Evolutionary conservation across 1,139 yeast genomes (phyloP).

Genomic region (Taphrina pruni): DNA sequence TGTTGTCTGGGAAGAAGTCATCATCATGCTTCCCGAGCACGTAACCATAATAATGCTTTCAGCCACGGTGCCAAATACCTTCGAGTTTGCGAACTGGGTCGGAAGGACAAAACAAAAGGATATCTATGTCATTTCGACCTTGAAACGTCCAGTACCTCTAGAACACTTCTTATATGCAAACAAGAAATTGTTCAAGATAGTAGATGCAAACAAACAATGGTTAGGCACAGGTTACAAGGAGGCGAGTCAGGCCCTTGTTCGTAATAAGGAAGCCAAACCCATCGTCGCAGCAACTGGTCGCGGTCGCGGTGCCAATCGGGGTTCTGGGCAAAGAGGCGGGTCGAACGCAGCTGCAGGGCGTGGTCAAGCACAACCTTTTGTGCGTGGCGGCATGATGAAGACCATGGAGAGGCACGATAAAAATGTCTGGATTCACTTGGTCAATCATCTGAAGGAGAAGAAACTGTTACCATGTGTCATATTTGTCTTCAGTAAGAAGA

Average conservation of each 20-base stretch:
- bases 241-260: constrained; percentile 46
- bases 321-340: constrained; percentile 49
- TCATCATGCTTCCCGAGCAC: constrained; percentile 93
- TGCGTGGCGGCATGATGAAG: constrained; percentile 59
- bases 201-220: constrained; percentile 75
- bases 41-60: constrained; percentile 86
- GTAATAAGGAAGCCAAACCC: constrained; percentile 43
- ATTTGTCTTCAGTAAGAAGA: constrained; percentile 90
- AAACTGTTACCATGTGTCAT: constrained; percentile 85
- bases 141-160: constrained; percentile 93
- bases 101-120: constrained; percentile 96
- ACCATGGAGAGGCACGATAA: constrained; percentile 47
- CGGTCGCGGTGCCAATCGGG: constrained; percentile 49
- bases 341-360: constrained; percentile 51
- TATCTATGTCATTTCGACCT: constrained; percentile 92
- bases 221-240: constrained; percentile 58
- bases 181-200: constrained; percentile 67
- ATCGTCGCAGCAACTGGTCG: constrained; percentile 49
- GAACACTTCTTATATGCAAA: constrained; percentile 87
- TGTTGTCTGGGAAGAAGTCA: constrained; percentile 99
- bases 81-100: constrained; percentile 98
- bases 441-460: constrained; percentile 70
- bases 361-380: constrained; percentile 46
- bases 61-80: constrained; percentile 97
- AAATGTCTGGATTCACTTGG: constrained; percentile 75